Evolutionary conservation across 345 rosid species (phyloP).

Genomic region (Arabis alpina): DNA sequence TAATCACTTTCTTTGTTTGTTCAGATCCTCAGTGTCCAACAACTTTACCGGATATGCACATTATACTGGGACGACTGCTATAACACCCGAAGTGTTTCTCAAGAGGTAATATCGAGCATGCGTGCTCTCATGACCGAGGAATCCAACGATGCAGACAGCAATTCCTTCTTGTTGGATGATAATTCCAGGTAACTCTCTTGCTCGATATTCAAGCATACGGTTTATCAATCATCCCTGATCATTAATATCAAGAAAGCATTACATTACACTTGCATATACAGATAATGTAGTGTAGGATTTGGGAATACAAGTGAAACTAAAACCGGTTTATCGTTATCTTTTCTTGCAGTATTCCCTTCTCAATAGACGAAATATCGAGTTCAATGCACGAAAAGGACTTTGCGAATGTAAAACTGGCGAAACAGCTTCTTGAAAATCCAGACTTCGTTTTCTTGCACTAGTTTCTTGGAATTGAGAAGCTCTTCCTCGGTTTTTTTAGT

Average conservation of each 20-base stretch:
- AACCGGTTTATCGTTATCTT: background rate
- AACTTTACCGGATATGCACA: constrained; percentile 93
- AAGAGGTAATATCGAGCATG: constrained; percentile 93
- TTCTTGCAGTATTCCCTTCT: constrained; percentile 84
- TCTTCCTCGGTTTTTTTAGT: constrained; percentile 45
- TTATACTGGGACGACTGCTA: constrained; percentile 98
- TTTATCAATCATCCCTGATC: too few relatives aligned
- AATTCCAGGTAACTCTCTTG: constrained; percentile 62
- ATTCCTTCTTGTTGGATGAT: constrained; percentile 94
- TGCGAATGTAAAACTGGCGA: constrained; percentile 72
- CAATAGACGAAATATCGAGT: constrained; percentile 83
- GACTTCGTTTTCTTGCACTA: constrained; percentile 87
- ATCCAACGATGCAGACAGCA: constrained; percentile 80
- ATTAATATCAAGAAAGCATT: too few relatives aligned
- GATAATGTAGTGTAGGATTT: background rate
- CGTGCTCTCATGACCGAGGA: constrained; percentile 96
- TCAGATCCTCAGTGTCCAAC: constrained; percentile 96
- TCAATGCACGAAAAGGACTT: constrained; percentile 90
- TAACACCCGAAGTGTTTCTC: constrained; percentile 93
- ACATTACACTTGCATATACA: too few relatives aligned
- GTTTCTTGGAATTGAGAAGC: constrained; percentile 44
- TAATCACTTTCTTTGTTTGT: constrained; percentile 22
- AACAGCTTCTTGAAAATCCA: constrained; percentile 75
- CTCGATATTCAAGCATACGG: background rate
- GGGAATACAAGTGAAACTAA: background rate